A percentile compares a stretch with the other conserved stretches of the same genome.
Conservation (phyloP, 768 basidiomycete genomes). For the Suillus hirtellus region DNA sequence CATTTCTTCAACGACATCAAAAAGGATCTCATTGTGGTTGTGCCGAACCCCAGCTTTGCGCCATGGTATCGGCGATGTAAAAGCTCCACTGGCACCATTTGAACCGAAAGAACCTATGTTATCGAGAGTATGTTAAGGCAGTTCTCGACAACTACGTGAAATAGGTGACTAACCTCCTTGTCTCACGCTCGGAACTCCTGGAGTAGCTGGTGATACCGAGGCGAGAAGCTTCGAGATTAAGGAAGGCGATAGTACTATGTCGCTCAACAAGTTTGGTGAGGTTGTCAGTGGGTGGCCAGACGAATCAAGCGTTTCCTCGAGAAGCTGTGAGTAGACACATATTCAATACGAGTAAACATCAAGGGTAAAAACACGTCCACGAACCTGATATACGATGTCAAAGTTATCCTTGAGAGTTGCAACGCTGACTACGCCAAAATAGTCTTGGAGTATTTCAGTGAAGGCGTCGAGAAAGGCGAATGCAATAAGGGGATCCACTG, state of each 20-base stretch:
- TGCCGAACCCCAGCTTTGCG: slow-evolving; percentile 81
- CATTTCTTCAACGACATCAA: slow-evolving; percentile 85
- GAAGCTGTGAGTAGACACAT: slow-evolving; percentile 49
- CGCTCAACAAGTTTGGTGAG: slow-evolving; percentile 83
- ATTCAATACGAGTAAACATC: background rate
- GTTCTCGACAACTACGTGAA: background rate
- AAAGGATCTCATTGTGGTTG: slow-evolving; percentile 88
- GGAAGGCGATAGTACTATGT: slow-evolving; percentile 92
- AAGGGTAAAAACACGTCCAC: slow-evolving; percentile 16
- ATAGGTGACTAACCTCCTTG: slow-evolving; percentile 24
- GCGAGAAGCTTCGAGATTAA: slow-evolving; percentile 72
- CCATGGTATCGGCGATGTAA: slow-evolving; percentile 94
- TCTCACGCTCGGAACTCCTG: slow-evolving; percentile 26
- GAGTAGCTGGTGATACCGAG: slow-evolving; percentile 29
- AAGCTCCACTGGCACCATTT: slow-evolving; percentile 46
- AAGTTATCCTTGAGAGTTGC: slow-evolving; percentile 86
- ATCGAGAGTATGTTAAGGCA: background rate
- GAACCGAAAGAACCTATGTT: slow-evolving; percentile 35
- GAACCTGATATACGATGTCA: slow-evolving; percentile 91
- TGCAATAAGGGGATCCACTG: slow-evolving; percentile 88
- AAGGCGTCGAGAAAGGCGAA: slow-evolving; percentile 90
- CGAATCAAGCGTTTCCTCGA: slow-evolving; percentile 94
- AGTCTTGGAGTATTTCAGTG: slow-evolving; percentile 79
- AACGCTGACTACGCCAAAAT: slow-evolving; percentile 83
- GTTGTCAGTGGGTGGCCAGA: slow-evolving; percentile 93